Evolutionary conservation across 352 stramenopile species (phyloP), one percentile per base, ranked within the genome.

Genomic region (Blastocystis sp.): DNA sequence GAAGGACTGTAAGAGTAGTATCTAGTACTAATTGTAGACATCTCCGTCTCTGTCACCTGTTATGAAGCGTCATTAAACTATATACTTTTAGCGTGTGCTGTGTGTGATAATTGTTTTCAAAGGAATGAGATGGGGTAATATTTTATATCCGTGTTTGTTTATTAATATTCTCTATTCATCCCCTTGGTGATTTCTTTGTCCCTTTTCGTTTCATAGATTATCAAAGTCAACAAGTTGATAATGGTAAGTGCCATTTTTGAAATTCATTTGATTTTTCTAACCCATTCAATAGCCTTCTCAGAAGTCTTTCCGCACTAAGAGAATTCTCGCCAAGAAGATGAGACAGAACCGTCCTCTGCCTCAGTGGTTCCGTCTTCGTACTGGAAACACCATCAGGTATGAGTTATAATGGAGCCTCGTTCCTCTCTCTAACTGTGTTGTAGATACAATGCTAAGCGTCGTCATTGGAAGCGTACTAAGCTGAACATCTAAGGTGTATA

Each of bases 401-500:
- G 37, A 54, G 5, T 37, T 46, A 3, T 54, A 11, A 61, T 51
- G 11, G 42, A 7, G 29, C 19, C 6, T 1, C 2, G 11, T 42
- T 37, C 21, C 16, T 46, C 24, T n/a, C 1, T 49, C 65, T 87
- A 14, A 78, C 35, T 46, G 24, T 42, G 21, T 21, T 24, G 19
- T 88, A 97, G 95, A 90, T 99, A 98, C 94, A 99, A 99, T 92
- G 92, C 94, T 80, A 99, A 99, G 94, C 94, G 97, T 91, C 94
- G 97, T 90, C 96, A 99, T 93, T 99, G 97, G 97, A 95, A 96
- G 90, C 95, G 97, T 91, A 99, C 97, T 90, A 99, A 99, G 94
- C 94, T 99, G 89, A 96, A 96, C 91, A 92, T 99, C 91, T 99
- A 99, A 98, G 91, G 52, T 46, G 66, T 65, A 46, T 21, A 46